Conservation (phyloP, 345 rosid species). For the Camelina hispida region DNA sequence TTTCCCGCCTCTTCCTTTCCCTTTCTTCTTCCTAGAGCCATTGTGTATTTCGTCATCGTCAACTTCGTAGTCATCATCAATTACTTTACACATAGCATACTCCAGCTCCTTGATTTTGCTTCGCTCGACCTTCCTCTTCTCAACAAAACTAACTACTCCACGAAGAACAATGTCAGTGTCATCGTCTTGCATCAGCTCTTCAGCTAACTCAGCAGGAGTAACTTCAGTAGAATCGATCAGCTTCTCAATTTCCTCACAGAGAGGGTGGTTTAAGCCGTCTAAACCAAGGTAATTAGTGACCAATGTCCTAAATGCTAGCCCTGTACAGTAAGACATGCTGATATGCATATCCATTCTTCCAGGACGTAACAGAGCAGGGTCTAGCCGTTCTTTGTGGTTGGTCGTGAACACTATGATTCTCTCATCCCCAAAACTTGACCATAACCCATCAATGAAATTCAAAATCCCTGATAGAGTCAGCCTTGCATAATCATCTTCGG, state of each 20-base stretch:
- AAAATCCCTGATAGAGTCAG: slow-evolving; percentile 45
- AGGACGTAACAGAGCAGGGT: slow-evolving; percentile 47
- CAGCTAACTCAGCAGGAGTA: slow-evolving; percentile 58
- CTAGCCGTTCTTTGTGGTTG: slow-evolving; percentile 45
- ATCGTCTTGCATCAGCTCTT: slow-evolving; percentile 57
- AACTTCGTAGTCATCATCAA: not conserved
- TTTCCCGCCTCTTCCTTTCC: too few species aligned
- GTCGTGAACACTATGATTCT: slow-evolving; percentile 48
- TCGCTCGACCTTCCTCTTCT: slow-evolving; percentile 42
- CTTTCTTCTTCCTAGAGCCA: not conserved
- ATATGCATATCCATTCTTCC: slow-evolving; percentile 58
- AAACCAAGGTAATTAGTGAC: slow-evolving; percentile 51
- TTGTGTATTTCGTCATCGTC: not conserved
- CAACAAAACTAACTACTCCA: slow-evolving; percentile 48
- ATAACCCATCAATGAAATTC: slow-evolving; percentile 48
- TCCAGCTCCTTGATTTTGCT: slow-evolving; percentile 6
- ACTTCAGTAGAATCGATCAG: slow-evolving; percentile 44
- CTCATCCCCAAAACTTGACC: slow-evolving; percentile 51
- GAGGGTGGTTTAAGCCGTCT: slow-evolving; percentile 39
- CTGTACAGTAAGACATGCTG: slow-evolving; percentile 50
- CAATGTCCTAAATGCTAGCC: slow-evolving; percentile 50
- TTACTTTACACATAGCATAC: not conserved
- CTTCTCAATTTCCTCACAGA: slow-evolving; percentile 40
- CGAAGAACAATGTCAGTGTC: slow-evolving; percentile 47
- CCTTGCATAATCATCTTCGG: too few species aligned